Conservation (phyloP, 179 eudicot genomes). For the Beta lomatogona region DNA sequence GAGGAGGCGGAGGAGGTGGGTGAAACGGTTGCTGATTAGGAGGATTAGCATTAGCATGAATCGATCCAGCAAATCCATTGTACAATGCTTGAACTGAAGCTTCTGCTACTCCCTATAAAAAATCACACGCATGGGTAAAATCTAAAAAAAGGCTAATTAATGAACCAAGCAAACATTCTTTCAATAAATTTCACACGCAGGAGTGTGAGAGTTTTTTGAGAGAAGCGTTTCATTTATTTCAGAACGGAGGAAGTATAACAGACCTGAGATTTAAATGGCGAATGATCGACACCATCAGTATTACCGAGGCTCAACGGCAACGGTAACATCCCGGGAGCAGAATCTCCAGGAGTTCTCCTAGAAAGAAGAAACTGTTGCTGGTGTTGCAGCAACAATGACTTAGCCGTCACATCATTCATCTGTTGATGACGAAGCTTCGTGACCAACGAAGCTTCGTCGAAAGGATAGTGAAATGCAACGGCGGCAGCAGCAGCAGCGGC, state of each 20-base stretch:
- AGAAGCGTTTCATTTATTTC: too few relatives aligned
- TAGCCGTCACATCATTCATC: slow-evolving; percentile 45
- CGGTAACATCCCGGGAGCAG: slow-evolving; percentile 27
- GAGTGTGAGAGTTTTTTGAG: too few relatives aligned
- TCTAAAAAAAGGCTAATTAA: too few relatives aligned
- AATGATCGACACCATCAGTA: slow-evolving; percentile 19
- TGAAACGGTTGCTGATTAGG: slow-evolving; percentile 56
- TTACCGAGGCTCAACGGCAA: slow-evolving; percentile 36
- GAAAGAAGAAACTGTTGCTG: slow-evolving; percentile 41
- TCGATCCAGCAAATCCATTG: slow-evolving; percentile 63
- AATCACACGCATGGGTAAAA: too few relatives aligned
- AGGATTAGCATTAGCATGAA: slow-evolving; percentile 39
- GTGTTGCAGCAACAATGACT: slow-evolving; percentile 65
- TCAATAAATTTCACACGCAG: too few relatives aligned
- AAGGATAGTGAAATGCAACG: slow-evolving; percentile 31
- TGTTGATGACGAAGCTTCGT: slow-evolving; percentile 54
- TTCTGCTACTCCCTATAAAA: slow-evolving; percentile 44
- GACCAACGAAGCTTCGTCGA: slow-evolving; percentile 28
- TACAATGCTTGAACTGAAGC: slow-evolving; percentile 55
- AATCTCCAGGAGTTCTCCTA: slow-evolving; percentile 1
- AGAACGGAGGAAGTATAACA: too few relatives aligned
- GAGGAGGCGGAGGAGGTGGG: slow-evolving; percentile 26
- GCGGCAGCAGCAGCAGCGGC: slow-evolving; percentile 25
- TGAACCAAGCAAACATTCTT: too few relatives aligned
- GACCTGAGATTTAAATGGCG: slow-evolving; percentile 26